A percentile compares a stretch with the other conserved stretches of the same genome.
These are phyloP conservation scores for Sarocladium oryzae DNA, from an alignment of 2,329 filamentous ascomycete species.

Conservation along the genomic window DNA sequence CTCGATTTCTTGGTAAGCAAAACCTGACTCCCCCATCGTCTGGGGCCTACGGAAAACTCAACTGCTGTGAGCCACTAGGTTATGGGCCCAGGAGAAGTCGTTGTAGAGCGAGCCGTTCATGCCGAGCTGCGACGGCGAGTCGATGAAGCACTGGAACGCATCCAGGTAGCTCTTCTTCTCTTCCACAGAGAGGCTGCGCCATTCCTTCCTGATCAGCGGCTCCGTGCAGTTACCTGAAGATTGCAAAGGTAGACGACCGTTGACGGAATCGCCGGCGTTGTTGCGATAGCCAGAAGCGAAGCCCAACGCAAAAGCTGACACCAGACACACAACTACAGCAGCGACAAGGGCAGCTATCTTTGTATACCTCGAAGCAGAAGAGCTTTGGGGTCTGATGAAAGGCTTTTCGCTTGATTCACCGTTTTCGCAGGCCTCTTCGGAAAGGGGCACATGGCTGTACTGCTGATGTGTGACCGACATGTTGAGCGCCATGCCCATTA, in stretches of 20 bases:
- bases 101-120: slow-evolving; percentile 13
- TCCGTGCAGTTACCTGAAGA: slow-evolving; percentile 7
- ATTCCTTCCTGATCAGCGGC: slow-evolving; percentile 11
- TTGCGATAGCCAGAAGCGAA: background rate
- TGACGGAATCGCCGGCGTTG: background rate
- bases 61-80: slow-evolving; percentile 14
- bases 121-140: slow-evolving; percentile 12
- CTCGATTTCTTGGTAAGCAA: background rate
- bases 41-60: background rate
- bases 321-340: background rate
- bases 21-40: too few species aligned
- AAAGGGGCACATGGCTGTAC: background rate
- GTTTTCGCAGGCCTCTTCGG: background rate
- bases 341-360: slow-evolving; percentile 1
- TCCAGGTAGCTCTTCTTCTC: slow-evolving; percentile 13
- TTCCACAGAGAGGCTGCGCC: slow-evolving; percentile 12
- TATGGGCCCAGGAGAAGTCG: slow-evolving; percentile 15
- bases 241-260: background rate
- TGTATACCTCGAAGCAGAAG: background rate
- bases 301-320: background rate
- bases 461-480: background rate
- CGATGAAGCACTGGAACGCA: slow-evolving; percentile 14
- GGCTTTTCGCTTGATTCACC: background rate
- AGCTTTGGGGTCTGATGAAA: background rate
- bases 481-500: background rate